Conservation (phyloP, 257 asterid species). For the Solanum appendiculatum region DNA sequence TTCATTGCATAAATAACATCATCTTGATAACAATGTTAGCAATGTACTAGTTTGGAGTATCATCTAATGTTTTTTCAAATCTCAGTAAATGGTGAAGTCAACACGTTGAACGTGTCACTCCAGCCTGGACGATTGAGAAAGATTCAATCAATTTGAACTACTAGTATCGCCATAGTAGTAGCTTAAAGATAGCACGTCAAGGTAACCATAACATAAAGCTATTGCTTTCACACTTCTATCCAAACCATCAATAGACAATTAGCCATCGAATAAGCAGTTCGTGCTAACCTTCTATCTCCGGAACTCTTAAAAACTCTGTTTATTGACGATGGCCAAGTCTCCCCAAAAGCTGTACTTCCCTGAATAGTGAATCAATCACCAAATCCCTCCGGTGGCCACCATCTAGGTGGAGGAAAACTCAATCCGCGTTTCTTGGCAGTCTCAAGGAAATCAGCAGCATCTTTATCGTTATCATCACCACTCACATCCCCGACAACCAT, state of each 20-base stretch:
- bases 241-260: neutral
- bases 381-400: conserved; percentile 27
- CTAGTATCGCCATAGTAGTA: neutral
- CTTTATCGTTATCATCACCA: neutral
- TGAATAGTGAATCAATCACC: neutral
- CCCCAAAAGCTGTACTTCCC: neutral
- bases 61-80: neutral
- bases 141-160: neutral
- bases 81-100: neutral
- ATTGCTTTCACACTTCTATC: neutral
- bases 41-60: neutral
- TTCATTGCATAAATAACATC: neutral
- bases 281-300: neutral
- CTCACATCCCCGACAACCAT: neutral
- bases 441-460: conserved; percentile 16
- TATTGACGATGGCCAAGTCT: neutral
- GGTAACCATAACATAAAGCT: neutral
- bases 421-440: conserved; percentile 25
- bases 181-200: neutral
- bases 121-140: neutral
- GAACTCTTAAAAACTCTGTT: neutral
- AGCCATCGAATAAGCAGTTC: neutral
- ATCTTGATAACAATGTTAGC: neutral
- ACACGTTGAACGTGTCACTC: neutral
- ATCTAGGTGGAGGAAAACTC: conserved; percentile 27